A percentile compares a stretch with the other conserved stretches of the same genome.
Conservation (phyloP, 2,329 filamentous ascomycete species). For the Elsinoe arachidis region DNA sequence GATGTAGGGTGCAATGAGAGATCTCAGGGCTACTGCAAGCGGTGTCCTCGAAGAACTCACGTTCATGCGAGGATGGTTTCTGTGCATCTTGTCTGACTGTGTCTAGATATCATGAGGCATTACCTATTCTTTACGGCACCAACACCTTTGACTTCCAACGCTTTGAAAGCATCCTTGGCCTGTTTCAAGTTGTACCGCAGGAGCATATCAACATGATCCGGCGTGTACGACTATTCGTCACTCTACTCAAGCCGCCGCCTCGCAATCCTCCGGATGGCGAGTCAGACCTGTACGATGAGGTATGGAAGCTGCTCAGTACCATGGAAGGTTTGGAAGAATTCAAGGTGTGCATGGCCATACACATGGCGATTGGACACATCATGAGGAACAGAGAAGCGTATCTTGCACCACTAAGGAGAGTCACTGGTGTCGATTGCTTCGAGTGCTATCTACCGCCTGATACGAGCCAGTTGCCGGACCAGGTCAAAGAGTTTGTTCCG, state of each 20-base stretch:
- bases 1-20: too few species aligned
- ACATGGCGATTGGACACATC: background rate
- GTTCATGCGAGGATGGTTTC: too few species aligned
- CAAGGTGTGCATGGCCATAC: background rate
- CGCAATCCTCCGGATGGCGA: too few species aligned
- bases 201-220: background rate
- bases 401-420: background rate
- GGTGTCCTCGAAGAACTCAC: too few species aligned
- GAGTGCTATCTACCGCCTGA: constrained; percentile 6
- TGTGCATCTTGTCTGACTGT: background rate
- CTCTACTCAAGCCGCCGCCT: background rate
- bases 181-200: background rate
- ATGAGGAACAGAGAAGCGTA: background rate
- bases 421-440: background rate
- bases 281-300: background rate
- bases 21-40: too few species aligned
- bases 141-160: background rate
- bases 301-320: background rate
- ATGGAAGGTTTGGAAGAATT: background rate
- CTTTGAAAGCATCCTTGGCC: background rate
- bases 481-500: background rate
- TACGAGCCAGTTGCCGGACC: background rate
- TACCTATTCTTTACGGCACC: background rate
- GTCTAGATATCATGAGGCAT: background rate
- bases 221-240: background rate